These are phyloP conservation scores for Mucuna pruriens DNA, from an alignment of 306 rosid species.

Conservation along the genomic window DNA sequence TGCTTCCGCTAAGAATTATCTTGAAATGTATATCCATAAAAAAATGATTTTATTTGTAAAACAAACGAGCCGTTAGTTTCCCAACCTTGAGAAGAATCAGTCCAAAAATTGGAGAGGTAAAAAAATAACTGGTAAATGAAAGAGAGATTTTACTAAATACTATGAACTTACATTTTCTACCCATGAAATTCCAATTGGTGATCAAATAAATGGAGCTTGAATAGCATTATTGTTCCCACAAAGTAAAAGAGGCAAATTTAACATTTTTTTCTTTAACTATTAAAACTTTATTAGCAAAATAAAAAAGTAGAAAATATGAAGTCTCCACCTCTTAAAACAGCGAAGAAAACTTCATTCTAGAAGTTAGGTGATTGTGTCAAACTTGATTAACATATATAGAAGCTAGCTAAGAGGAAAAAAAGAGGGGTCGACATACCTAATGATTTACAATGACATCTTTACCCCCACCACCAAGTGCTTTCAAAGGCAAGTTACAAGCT, in stretches of 20 bases:
- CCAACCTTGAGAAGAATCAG: no score
- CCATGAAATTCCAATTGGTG: not conserved
- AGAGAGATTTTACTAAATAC: not conserved
- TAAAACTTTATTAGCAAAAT: not conserved
- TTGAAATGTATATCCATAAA: no score
- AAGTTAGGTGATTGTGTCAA: constrained; percentile 2
- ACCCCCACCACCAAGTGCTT: constrained; percentile 90
- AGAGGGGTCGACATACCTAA: constrained; percentile 58
- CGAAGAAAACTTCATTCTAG: constrained; percentile 19
- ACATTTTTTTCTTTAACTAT: not conserved
- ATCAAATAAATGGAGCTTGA: not conserved
- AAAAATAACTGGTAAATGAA: no score
- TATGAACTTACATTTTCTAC: not conserved
- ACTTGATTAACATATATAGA: constrained; percentile 20
- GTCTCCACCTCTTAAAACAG: constrained; percentile 4
- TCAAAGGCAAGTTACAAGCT: constrained; percentile 93
- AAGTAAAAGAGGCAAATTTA: not conserved
- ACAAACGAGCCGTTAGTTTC: no score
- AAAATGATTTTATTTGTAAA: no score
- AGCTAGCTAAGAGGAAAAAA: not conserved
- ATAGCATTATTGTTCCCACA: not conserved
- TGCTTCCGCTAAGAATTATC: no score
- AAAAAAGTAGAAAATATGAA: not conserved
- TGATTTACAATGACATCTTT: constrained; percentile 90
- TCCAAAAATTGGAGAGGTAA: no score